Evolutionary conservation across 2,329 filamentous ascomycete genomes (phyloP), one percentile per base, ranked within the genome.

Genomic region (Alternaria hordeiaustralica): DNA sequence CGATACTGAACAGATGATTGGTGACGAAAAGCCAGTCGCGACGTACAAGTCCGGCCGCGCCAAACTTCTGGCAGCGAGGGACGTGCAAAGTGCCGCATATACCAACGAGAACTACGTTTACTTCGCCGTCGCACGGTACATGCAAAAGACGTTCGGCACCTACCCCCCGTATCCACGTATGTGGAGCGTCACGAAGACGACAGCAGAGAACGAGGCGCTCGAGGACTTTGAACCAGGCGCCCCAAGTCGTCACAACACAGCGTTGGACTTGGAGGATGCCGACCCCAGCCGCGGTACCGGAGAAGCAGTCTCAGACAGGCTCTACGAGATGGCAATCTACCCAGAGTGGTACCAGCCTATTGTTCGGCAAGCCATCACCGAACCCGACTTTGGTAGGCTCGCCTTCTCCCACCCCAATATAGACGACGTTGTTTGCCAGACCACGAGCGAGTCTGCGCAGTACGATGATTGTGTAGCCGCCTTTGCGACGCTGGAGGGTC

Each of bases 161-260:
- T n/a, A 36, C 15, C 33, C 33, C 0, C 1, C 33, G 2, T 36
- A 36, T 5, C 33, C 33, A 36, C 33, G 33, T 1, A 36, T 36
- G 2, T 36, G 33, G 33, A 36, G 15, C 10, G 1, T 3, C 1
- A 4, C 4, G 2, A 36, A 3, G n/a, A 36, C 33, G 15, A 5
- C 5, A 2, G 4, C 0, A 36, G 33, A 36, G 33, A 36, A 36
- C 1, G 0, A 3, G 33, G 33, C 33, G 33, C 0, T n/a, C 0
- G 33, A 36, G 1, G 2, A 36, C 8, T 0, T 2, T 0, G 33
- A 36, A 10, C 33, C 33, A 8, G 33, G 33, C 2, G 33, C 33
- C 15, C 33, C n/a, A n/a, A n/a, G n/a, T n/a, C n/a, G n/a, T n/a
- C n/a, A n/a, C n/a, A n/a, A n/a, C n/a, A n/a, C n/a, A n/a, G n/a